These are phyloP conservation scores for Aureobasidium mangrovei DNA, from an alignment of 2,329 filamentous ascomycete genomes.

Conservation along the genomic window DNA sequence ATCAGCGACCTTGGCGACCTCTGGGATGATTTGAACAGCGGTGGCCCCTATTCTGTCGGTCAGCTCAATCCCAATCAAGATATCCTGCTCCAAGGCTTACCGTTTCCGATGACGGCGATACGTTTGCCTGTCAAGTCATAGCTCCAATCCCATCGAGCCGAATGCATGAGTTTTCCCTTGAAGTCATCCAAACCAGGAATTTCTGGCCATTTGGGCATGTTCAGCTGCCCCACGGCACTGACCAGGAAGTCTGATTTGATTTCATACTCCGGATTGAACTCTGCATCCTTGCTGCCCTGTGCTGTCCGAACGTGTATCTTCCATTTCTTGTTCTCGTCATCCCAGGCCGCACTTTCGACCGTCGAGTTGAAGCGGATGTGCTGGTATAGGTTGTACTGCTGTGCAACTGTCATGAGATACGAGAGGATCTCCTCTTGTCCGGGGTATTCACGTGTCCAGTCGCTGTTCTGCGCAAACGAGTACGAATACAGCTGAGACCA, in stretches of 20 bases:
- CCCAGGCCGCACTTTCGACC: constrained; percentile 47
- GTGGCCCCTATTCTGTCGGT: constrained; percentile 38
- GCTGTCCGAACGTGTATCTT: constrained; percentile 40
- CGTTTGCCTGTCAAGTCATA: constrained; percentile 47
- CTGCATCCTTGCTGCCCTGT: constrained; percentile 44
- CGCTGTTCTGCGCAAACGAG: constrained; percentile 50
- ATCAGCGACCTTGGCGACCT: constrained; percentile 43
- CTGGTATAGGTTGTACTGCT: constrained; percentile 46
- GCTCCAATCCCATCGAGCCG: constrained; percentile 52
- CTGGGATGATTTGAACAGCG: constrained; percentile 50
- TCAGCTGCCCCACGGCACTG: constrained; percentile 51
- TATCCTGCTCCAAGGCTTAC: constrained; percentile 23
- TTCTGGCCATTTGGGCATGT: constrained; percentile 42
- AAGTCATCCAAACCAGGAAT: constrained; percentile 43
- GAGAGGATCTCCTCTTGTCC: constrained; percentile 52
- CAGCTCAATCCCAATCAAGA: neutral
- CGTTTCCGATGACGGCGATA: constrained; percentile 52
- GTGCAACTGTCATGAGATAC: constrained; percentile 46
- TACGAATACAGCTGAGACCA: constrained; percentile 50
- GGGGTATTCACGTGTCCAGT: constrained; percentile 51
- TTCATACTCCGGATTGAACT: constrained; percentile 44
- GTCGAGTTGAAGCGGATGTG: constrained; percentile 51
- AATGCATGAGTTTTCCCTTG: constrained; percentile 47
- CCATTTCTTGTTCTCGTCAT: constrained; percentile 45
- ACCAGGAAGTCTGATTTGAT: constrained; percentile 49